Percentiles rank a stretch among this genome's conserved stretches.
phyloP scores from a whole-genome alignment of 1,284 basidiomycete species.

The Stereum hirsutum region DNA sequence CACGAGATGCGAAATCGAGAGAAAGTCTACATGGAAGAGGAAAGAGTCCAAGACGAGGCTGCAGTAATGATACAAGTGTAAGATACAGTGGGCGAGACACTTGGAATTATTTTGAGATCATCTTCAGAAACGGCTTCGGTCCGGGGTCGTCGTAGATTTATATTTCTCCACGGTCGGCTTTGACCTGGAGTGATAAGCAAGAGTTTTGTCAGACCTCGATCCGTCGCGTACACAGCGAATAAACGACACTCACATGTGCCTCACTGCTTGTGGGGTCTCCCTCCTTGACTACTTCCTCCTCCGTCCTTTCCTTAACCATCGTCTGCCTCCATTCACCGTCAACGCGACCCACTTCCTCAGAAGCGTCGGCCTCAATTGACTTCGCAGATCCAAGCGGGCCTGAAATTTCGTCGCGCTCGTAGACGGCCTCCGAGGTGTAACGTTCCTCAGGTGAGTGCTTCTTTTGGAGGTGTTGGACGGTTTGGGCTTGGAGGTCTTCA shows the following conservation, averaged over 20 bases:
- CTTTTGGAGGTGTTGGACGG: constrained; percentile 8
- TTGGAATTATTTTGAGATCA: too few relatives aligned
- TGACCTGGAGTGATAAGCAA: background rate
- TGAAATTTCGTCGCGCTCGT: constrained; percentile 30
- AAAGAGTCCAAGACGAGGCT: too few relatives aligned
- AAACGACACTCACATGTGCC: background rate
- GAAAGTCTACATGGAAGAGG: too few relatives aligned
- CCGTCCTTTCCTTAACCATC: constrained; percentile 4
- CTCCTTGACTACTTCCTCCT: constrained; percentile 2
- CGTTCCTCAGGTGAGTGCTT: constrained; percentile 9
- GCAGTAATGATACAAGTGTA: too few relatives aligned
- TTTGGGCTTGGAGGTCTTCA: constrained; percentile 21
- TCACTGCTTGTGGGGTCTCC: background rate
- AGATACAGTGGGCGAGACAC: too few relatives aligned
- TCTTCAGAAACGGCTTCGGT: too few relatives aligned
- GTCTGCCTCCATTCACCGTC: constrained; percentile 11
- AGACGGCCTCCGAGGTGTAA: constrained; percentile 20
- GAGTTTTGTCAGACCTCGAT: background rate
- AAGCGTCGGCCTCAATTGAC: constrained; percentile 6
- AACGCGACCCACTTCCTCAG: constrained; percentile 12
- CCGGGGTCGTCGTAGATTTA: too few relatives aligned
- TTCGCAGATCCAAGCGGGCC: constrained; percentile 29
- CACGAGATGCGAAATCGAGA: too few relatives aligned
- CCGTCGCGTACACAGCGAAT: background rate
- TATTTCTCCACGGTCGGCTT: background rate